Percentiles rank a stretch among this genome's conserved stretches.
Evolutionary conservation across 192 early-diverging fungal genomes (phyloP).

Genomic region (Rhizoclosmatium sp.): DNA sequence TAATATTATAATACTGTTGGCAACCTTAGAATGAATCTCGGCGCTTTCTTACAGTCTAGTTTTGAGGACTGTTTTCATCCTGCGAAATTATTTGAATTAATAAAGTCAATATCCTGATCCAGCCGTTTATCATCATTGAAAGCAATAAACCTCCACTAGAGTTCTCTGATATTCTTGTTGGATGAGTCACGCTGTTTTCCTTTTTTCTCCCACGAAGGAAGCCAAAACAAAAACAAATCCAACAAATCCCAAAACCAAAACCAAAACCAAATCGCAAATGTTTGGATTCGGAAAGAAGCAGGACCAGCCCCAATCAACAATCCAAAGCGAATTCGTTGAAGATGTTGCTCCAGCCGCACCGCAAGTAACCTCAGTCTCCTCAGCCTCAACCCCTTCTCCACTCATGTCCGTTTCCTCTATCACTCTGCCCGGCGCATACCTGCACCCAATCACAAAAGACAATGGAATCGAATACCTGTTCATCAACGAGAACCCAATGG

Average conservation of each 20-base stretch:
- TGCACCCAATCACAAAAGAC: conserved; percentile 39
- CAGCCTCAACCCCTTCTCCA: not conserved
- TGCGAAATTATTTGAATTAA: too few relatives aligned
- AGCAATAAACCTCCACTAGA: too few relatives aligned
- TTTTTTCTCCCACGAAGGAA: not conserved
- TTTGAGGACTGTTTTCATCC: too few relatives aligned
- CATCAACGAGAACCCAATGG: conserved; percentile 53
- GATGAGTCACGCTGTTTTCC: not conserved
- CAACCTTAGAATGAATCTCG: too few relatives aligned
- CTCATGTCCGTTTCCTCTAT: not conserved
- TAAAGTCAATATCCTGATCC: too few relatives aligned
- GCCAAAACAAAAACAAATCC: not conserved
- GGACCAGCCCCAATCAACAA: not conserved
- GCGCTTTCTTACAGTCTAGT: too few relatives aligned
- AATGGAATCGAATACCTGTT: conserved; percentile 59
- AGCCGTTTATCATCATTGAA: too few relatives aligned
- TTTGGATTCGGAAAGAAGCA: not conserved
- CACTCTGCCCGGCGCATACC: conserved; percentile 27
- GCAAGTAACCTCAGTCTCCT: conserved; percentile 13
- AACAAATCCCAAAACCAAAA: not conserved
- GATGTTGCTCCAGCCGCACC: conserved; percentile 1
- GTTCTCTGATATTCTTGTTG: too few relatives aligned
- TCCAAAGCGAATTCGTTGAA: conserved; percentile 24
- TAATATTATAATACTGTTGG: too few relatives aligned
- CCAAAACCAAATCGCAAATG: not conserved